These are phyloP conservation scores for Apiotrichum sp. DNA, from an alignment of 1,284 basidiomycete species.

Conservation along the genomic window DNA sequence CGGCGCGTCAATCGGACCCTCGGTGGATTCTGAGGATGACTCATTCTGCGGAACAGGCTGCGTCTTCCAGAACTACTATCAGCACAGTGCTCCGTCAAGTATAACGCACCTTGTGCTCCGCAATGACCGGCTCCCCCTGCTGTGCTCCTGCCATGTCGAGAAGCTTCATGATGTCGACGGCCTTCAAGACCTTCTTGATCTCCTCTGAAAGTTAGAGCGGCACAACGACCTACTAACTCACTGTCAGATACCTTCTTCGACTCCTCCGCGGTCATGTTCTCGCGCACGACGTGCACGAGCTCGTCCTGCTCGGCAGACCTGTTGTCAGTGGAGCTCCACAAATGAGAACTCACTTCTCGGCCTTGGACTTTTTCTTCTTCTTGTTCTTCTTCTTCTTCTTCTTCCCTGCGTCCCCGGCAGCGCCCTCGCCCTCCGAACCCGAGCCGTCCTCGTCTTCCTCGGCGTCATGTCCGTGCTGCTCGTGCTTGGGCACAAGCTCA, in stretches of 20 bases:
- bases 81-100: not conserved
- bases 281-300: conserved; percentile 11
- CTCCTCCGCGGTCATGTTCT: conserved; percentile 7
- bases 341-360: conserved; percentile 20
- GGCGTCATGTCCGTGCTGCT: conserved; percentile 9
- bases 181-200: conserved; percentile 44
- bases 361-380: conserved; percentile 39
- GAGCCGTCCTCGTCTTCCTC: conserved; percentile 9
- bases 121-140: conserved; percentile 64
- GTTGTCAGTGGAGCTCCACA: too few species aligned
- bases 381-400: conserved; percentile 26
- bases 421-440: conserved; percentile 11
- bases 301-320: conserved; percentile 24
- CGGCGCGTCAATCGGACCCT: conserved; percentile 84
- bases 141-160: conserved; percentile 42
- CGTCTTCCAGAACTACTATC: conserved; percentile 79
- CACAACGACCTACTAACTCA: not conserved
- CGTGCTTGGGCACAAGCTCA: conserved; percentile 9
- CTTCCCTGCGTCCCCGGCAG: conserved; percentile 18
- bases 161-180: conserved; percentile 47
- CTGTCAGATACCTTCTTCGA: not conserved
- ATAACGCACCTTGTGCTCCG: conserved; percentile 72
- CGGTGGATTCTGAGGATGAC: conserved; percentile 52
- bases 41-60: conserved; percentile 81
- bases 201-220: conserved; percentile 25